A percentile compares a stretch with the other conserved stretches of the same genome.
Evolutionary conservation across 2,329 filamentous ascomycete genomes (phyloP).

Genomic region (Uncinocarpus reesii): DNA sequence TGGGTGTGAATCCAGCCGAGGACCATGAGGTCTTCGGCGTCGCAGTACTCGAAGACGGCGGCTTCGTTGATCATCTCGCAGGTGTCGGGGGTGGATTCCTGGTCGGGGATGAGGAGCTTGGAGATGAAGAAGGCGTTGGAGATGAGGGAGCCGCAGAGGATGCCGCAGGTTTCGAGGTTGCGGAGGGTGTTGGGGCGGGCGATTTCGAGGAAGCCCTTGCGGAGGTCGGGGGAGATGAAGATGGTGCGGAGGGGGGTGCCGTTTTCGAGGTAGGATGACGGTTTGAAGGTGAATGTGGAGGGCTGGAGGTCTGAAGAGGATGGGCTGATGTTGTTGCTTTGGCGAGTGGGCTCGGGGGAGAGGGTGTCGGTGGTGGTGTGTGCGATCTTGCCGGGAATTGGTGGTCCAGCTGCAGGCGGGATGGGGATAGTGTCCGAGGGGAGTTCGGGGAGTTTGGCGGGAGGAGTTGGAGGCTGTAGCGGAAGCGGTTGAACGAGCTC

Average conservation of each 20-base stretch:
- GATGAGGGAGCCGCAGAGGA: constrained; percentile 80
- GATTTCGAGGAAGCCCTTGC: constrained; percentile 60
- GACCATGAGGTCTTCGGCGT: constrained; percentile 69
- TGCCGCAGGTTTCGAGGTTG: constrained; percentile 90
- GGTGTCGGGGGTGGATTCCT: constrained; percentile 80
- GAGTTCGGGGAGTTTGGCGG: constrained; percentile 31
- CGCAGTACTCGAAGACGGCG: constrained; percentile 79
- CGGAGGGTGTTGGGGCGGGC: constrained; percentile 65
- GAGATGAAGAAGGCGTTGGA: constrained; percentile 91
- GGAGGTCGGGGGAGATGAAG: constrained; percentile 70
- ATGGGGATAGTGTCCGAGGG: constrained; percentile 17
- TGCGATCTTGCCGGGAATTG: constrained; percentile 16
- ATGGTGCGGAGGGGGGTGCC: constrained; percentile 76
- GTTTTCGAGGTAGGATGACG: constrained; percentile 80
- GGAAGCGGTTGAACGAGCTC: constrained; percentile 18
- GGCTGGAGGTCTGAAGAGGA: constrained; percentile 24
- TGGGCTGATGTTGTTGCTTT: background rate
- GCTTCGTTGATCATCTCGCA: constrained; percentile 88
- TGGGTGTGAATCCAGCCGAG: constrained; percentile 98
- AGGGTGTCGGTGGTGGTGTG: constrained; percentile 11
- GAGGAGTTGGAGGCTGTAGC: constrained; percentile 28
- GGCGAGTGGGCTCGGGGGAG: constrained; percentile 22
- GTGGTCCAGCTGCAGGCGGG: constrained; percentile 8
- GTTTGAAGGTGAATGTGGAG: constrained; percentile 64
- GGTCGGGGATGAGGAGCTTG: constrained; percentile 79